Base-by-base conservation (phyloP, 2,329 filamentous ascomycete genomes). In the Aphanoascus verrucosus region DNA sequence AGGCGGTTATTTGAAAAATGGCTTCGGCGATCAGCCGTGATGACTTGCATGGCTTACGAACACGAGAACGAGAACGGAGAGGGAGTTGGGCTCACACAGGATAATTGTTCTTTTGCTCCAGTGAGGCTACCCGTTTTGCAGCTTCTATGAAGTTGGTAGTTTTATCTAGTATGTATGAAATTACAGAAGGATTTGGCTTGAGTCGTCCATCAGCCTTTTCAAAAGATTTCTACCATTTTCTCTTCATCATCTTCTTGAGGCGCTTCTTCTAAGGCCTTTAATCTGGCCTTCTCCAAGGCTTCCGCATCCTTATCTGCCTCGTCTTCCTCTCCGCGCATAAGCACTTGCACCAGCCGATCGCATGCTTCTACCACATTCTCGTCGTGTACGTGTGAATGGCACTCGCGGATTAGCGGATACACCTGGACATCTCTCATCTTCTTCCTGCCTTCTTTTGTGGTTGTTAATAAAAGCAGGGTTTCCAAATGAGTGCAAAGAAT, bases 401-500 rank as follows among this genome's bases (percentile, higher is more conserved):
- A 84, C 69, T 97, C 93, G 49, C 93, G 78, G 17, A 97, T 75
- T 45, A 97, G 83, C 0, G 90, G 88, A 67, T 98, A 98, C 0
- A 95, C 86, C 62, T 88, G 87, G 44, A 91, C 75, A 15, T 77
- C 73, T 15, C 89, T 78, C 76, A 97, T 74, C 52, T 79, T 72
- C 5, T 94, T 85, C 56, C 91, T 79, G 1, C 85, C 88, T 60
- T 83, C 76, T 5, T 81, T 77, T 6, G 87, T 91, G 5, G 86
- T 90, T 0, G 87, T 90, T 55, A 98, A 70, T 15, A 98, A 72
- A 54, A 90, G 78, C 52, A 98, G 68, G 0, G 89, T 95, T 72
- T 98, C 93, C 17, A 98, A 71, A 67, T 97, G 90, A 2, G 87
- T 93, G 65, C 85, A 81, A 52, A 96, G 77, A 58, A 95, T 93